Evolutionary conservation across 805 yeast genomes (phyloP).

Genomic region (Wickerhamomyces silvicola): DNA sequence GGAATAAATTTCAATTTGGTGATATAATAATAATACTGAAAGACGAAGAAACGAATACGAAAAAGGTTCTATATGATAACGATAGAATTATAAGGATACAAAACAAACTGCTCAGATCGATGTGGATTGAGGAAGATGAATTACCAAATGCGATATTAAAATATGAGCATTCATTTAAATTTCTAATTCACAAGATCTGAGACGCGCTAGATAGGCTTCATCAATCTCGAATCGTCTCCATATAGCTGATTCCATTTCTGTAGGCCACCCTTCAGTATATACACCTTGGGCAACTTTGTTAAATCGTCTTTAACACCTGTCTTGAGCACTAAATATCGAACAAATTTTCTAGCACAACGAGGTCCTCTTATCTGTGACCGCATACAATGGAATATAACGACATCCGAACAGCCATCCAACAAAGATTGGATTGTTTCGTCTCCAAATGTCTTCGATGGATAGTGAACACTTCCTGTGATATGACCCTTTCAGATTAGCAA

Average conservation of each 20-base stretch:
- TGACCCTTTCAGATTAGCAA: no score
- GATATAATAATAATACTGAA: slow-evolving; percentile 6
- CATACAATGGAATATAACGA: slow-evolving; percentile 19
- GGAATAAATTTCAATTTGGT: slow-evolving; percentile 5
- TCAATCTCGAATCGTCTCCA: slow-evolving; percentile 8
- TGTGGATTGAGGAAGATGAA: slow-evolving; percentile 13
- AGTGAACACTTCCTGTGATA: slow-evolving; percentile 8
- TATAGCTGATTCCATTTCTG: slow-evolving; percentile 17
- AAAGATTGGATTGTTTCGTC: slow-evolving; percentile 1
- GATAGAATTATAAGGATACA: slow-evolving; percentile 11
- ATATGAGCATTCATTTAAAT: slow-evolving; percentile 10
- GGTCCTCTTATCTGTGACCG: slow-evolving; percentile 20
- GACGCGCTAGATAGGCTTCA: slow-evolving; percentile 2
- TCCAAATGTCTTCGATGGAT: slow-evolving; percentile 10
- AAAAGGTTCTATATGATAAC: slow-evolving; percentile 6
- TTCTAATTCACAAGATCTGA: slow-evolving; percentile 9
- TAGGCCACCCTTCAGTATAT: slow-evolving; percentile 17
- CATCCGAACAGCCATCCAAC: slow-evolving; percentile 1
- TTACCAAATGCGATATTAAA: slow-evolving; percentile 11
- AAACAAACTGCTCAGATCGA: slow-evolving; percentile 10
- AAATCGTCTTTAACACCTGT: slow-evolving; percentile 5
- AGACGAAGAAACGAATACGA: slow-evolving; percentile 4
- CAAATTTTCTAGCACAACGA: slow-evolving; percentile 7
- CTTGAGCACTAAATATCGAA: slow-evolving; percentile 4
- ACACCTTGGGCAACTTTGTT: slow-evolving; percentile 7